Evolutionary conservation across 345 rosid species (phyloP).

Genomic region (Erysimum cheiranthoides): DNA sequence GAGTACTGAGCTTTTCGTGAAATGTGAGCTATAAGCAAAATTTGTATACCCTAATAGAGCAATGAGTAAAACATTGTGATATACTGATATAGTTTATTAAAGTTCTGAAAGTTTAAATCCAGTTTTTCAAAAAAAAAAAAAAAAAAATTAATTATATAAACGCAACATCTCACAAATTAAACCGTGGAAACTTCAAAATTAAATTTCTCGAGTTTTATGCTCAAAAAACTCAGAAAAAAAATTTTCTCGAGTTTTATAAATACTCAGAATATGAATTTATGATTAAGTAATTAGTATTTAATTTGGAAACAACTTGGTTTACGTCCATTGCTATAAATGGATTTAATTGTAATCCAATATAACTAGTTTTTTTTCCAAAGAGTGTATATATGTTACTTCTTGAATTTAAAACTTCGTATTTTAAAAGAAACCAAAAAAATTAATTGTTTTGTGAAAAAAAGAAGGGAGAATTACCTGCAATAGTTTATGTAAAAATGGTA

Average conservation of each 20-base stretch:
- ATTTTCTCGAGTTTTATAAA: background rate
- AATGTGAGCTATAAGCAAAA: conserved; percentile 36
- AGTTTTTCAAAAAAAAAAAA: too few relatives aligned
- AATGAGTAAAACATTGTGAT: conserved; percentile 21
- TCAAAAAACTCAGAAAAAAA: too few relatives aligned
- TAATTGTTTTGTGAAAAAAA: background rate
- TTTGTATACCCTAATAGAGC: background rate
- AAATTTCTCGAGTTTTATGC: too few relatives aligned
- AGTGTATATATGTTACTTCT: background rate
- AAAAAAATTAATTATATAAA: too few relatives aligned
- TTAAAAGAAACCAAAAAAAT: background rate
- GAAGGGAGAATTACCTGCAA: background rate
- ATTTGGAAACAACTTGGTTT: background rate
- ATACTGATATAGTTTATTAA: background rate
- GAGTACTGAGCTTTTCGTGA: background rate
- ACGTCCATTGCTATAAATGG: background rate
- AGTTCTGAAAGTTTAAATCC: conserved; percentile 15
- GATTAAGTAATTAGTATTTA: background rate
- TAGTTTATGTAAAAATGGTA: background rate
- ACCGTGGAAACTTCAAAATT: background rate
- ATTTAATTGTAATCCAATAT: background rate
- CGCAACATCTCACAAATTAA: background rate
- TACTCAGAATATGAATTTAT: too few relatives aligned
- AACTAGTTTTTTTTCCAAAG: background rate
- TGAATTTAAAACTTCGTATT: background rate